These are phyloP conservation scores for Thymus quinquecostatus DNA, from an alignment of 257 asterid genomes.

Conservation along the genomic window DNA sequence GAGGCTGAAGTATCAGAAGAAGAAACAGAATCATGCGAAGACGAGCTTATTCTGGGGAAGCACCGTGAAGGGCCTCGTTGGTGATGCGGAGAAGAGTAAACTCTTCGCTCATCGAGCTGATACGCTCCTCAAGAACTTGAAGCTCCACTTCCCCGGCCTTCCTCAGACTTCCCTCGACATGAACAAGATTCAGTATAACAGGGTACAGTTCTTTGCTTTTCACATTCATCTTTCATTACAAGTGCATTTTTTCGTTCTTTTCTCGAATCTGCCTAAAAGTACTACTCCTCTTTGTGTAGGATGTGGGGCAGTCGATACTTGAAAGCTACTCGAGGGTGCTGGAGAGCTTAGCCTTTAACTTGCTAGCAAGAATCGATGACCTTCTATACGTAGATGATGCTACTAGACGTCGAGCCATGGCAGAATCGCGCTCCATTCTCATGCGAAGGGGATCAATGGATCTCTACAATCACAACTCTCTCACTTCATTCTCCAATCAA, in stretches of 20 bases:
- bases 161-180: constrained; percentile 82
- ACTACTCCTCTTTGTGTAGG: constrained; percentile 45
- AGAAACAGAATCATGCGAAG: constrained; percentile 44
- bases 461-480: constrained; percentile 45
- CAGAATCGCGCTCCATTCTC: constrained; percentile 43
- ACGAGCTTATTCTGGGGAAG: constrained; percentile 67
- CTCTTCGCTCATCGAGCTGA: constrained; percentile 74
- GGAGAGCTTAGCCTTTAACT: constrained; percentile 80
- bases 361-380: constrained; percentile 86
- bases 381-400: constrained; percentile 83
- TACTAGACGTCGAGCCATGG: constrained; percentile 66
- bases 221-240: not conserved
- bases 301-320: constrained; percentile 93
- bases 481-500: constrained; percentile 49
- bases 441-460: constrained; percentile 40
- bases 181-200: constrained; percentile 83
- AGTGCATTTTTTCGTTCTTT: not conserved
- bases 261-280: not conserved
- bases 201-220: constrained; percentile 46
- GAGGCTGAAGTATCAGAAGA: constrained; percentile 66
- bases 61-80: constrained; percentile 55
- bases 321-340: constrained; percentile 97
- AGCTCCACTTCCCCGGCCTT: constrained; percentile 77
- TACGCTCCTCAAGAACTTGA: constrained; percentile 67
- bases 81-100: constrained; percentile 62